Conservation (phyloP, 805 yeast species). For the Pichia nanzhaoensis region DNA sequence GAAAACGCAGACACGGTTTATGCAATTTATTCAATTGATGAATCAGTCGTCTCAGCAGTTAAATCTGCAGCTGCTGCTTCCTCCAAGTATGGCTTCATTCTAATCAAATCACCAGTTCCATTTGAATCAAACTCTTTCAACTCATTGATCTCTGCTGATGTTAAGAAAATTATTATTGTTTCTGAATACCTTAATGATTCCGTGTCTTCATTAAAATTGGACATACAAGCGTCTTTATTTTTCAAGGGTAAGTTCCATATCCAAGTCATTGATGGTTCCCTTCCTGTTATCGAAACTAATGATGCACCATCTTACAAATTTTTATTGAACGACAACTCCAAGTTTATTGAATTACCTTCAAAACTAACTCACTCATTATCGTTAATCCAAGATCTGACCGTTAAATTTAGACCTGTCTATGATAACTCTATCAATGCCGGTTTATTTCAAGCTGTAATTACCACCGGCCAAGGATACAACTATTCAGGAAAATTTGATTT, state of each 20-base stretch:
- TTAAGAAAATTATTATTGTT: constrained; percentile 59
- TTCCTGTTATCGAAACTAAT: constrained; percentile 20
- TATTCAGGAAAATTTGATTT: constrained; percentile 55
- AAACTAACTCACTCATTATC: constrained; percentile 66
- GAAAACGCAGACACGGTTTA: constrained; percentile 62
- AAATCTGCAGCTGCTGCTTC: constrained; percentile 30
- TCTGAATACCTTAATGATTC: constrained; percentile 41
- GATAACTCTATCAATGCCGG: constrained; percentile 77
- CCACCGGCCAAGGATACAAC: constrained; percentile 19
- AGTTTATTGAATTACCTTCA: constrained; percentile 48
- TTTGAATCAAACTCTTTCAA: constrained; percentile 61
- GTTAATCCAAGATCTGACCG: constrained; percentile 45
- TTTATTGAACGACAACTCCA: constrained; percentile 65
- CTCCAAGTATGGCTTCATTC: constrained; percentile 43
- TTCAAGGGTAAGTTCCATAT: constrained; percentile 36
- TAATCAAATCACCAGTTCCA: constrained; percentile 76
- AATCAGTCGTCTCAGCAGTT: constrained; percentile 44
- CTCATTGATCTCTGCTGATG: constrained; percentile 47
- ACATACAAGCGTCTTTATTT: constrained; percentile 67
- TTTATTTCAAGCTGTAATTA: constrained; percentile 58
- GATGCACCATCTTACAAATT: constrained; percentile 42
- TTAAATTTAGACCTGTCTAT: constrained; percentile 55
- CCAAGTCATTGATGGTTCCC: constrained; percentile 47
- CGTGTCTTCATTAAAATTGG: constrained; percentile 47
- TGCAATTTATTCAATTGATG: constrained; percentile 72